Conservation (phyloP, 1,284 basidiomycete genomes). For the Malassezia psittaci region DNA sequence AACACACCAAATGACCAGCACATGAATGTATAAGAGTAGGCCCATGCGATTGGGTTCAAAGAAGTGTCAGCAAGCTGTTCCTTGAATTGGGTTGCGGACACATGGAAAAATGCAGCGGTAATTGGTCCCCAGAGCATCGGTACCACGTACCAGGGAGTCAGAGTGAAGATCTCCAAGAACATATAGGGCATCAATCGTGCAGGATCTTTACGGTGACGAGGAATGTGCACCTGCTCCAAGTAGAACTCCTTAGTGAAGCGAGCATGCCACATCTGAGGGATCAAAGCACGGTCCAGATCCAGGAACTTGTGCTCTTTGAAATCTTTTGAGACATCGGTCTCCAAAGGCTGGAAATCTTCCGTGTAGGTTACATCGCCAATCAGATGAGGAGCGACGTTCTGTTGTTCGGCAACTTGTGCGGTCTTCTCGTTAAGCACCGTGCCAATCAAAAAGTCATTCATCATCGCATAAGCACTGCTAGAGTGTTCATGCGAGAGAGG, state of each 20-base stretch:
- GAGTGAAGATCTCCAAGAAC: conserved; percentile 74
- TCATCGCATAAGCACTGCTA: conserved; percentile 78
- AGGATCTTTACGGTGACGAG: conserved; percentile 70
- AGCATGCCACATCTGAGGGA: conserved; percentile 70
- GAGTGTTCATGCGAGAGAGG: conserved; percentile 82
- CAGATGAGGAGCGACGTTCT: background rate
- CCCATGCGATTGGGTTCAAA: conserved; percentile 43
- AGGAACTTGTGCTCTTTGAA: conserved; percentile 79
- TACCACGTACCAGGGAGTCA: conserved; percentile 88
- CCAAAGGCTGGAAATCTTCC: conserved; percentile 40
- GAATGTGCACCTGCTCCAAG: conserved; percentile 89
- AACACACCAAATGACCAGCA: conserved; percentile 71
- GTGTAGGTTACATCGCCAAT: conserved; percentile 51
- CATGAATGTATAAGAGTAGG: conserved; percentile 47
- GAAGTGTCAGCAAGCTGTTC: conserved; percentile 15
- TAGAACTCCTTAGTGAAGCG: conserved; percentile 92
- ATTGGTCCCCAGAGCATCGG: conserved; percentile 89
- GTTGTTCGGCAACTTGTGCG: conserved; percentile 8
- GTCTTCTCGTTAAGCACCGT: conserved; percentile 22
- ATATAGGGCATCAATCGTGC: conserved; percentile 76
- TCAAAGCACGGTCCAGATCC: conserved; percentile 74
- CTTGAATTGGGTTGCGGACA: conserved; percentile 69
- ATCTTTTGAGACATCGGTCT: conserved; percentile 34
- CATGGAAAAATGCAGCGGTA: conserved; percentile 65
- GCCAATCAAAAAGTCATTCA: conserved; percentile 60